Base-by-base conservation (phyloP, 2,329 filamentous ascomycete species). In the Escovopsis sp. region DNA sequence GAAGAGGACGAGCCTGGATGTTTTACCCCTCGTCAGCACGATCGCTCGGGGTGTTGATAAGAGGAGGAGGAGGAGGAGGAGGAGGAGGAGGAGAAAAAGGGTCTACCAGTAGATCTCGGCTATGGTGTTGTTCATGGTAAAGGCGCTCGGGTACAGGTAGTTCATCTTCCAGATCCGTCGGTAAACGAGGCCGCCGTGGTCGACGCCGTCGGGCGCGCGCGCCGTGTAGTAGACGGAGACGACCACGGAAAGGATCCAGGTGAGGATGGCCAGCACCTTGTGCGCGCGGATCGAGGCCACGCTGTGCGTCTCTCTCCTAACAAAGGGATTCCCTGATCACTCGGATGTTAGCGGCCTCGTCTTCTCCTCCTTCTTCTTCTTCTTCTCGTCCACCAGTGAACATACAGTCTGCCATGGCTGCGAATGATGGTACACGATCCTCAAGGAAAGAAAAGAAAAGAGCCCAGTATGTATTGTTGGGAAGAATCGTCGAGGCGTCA, bases 91-190 rank as follows among this genome's bases (percentile, higher is more conserved):
- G 8, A 32, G 28, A 7, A 32, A 32, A 9, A 9, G 11, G 28
- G 28, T 15, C n/a, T 26, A 84, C 84, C 85, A 93, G 72, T 89
- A 94, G 50, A 93, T 75, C 47, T 73, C 71, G 28, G 67, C 64
- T 48, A 80, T 73, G 52, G 70, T 55, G 23, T 72, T 68, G 63
- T 83, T 87, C 63, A 87, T 70, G 38, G 79, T 77, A 60, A 93
- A 94, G 8, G 82, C 81, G 7, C 83, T 88, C 33, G 64, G 68
- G 51, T 77, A 73, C 41, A 67, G 64, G 44, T 69, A 63, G 57
- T 87, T 87, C 62, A 85, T 79, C 43, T 75, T 75, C 80, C 81
- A 89, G 58, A 94, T 84, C 45, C 73, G 79, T 48, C 72, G 70
- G 46, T 73, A 70, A 48, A 70, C 63, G 49, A 64, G 64, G 54